A percentile compares a stretch with the other conserved stretches of the same genome.
Conservation (phyloP, 2,329 filamentous ascomycete genomes). For the Calonectria naviculata region DNA sequence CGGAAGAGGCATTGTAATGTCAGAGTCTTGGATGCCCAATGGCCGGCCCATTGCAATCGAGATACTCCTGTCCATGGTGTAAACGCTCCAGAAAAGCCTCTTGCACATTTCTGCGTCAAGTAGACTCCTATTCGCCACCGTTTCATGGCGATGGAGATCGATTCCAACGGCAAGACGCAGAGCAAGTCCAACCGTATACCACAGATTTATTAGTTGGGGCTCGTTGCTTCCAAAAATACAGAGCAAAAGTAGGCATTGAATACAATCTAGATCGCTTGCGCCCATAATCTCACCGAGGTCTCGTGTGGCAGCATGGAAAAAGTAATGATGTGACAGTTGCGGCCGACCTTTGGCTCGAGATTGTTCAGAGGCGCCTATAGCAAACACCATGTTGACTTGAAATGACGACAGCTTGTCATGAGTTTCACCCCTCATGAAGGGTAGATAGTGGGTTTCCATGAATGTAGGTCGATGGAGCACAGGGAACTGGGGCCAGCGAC, state of each 20-base stretch:
- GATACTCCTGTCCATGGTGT: conserved; percentile 37
- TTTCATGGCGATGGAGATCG: conserved; percentile 34
- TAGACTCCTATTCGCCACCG: conserved; percentile 18
- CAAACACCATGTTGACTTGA: conserved; percentile 37
- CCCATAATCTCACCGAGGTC: conserved; percentile 28
- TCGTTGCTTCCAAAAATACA: conserved; percentile 38
- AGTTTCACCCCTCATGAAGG: conserved; percentile 20
- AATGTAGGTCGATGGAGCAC: conserved; percentile 35
- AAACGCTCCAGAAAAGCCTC: conserved; percentile 34
- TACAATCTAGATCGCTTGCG: conserved; percentile 32
- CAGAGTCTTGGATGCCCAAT: conserved; percentile 32
- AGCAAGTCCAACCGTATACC: conserved; percentile 37
- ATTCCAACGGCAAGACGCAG: conserved; percentile 35
- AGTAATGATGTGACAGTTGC: conserved; percentile 27
- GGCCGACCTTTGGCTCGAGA: conserved; percentile 22
- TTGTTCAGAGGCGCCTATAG: conserved; percentile 35
- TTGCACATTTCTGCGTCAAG: conserved; percentile 35
- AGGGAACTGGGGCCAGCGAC: conserved; percentile 35
- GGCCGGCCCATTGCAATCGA: conserved; percentile 33
- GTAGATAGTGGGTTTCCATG: conserved; percentile 34
- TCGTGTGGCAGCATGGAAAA: conserved; percentile 30
- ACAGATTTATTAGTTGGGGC: conserved; percentile 35
- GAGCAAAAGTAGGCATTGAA: conserved; percentile 32
- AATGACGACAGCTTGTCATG: conserved; percentile 25
- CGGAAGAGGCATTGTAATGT: conserved; percentile 32